Evolutionary conservation across 2,329 filamentous ascomycete species (phyloP).

Genomic region (Paramyrothecium sp.): DNA sequence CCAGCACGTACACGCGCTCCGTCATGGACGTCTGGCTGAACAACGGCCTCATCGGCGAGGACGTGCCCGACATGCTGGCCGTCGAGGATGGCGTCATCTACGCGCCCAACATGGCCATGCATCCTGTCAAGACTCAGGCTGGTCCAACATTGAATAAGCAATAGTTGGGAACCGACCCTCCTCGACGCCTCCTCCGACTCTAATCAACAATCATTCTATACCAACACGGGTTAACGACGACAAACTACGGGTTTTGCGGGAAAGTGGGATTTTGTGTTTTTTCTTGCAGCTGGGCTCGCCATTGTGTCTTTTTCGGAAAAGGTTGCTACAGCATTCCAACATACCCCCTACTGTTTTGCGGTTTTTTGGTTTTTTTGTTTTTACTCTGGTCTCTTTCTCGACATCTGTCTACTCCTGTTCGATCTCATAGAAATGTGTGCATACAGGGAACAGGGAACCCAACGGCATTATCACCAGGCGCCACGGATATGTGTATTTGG

Average conservation of each 20-base stretch:
- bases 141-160: not conserved
- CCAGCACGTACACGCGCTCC: conserved; percentile 25
- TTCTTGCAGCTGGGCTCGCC: too few relatives aligned
- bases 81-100: conserved; percentile 26
- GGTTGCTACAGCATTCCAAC: not conserved
- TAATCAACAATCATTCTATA: too few relatives aligned
- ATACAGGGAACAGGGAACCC: too few relatives aligned
- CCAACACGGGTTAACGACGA: not conserved
- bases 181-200: too few relatives aligned
- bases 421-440: not conserved
- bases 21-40: conserved; percentile 31
- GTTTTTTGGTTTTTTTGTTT: not conserved
- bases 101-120: conserved; percentile 32
- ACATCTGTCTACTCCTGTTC: too few relatives aligned
- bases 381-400: too few relatives aligned
- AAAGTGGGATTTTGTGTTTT: too few relatives aligned
- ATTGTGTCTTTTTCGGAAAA: not conserved
- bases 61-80: conserved; percentile 24
- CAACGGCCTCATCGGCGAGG: conserved; percentile 11
- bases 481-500: too few relatives aligned
- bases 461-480: too few relatives aligned
- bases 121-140: conserved; percentile 30
- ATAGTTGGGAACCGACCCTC: too few relatives aligned
- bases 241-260: not conserved
- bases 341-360: not conserved